These are phyloP conservation scores for Umbilicaria muhlenbergii DNA, from an alignment of 495 filamentous ascomycete species.

Conservation along the genomic window DNA sequence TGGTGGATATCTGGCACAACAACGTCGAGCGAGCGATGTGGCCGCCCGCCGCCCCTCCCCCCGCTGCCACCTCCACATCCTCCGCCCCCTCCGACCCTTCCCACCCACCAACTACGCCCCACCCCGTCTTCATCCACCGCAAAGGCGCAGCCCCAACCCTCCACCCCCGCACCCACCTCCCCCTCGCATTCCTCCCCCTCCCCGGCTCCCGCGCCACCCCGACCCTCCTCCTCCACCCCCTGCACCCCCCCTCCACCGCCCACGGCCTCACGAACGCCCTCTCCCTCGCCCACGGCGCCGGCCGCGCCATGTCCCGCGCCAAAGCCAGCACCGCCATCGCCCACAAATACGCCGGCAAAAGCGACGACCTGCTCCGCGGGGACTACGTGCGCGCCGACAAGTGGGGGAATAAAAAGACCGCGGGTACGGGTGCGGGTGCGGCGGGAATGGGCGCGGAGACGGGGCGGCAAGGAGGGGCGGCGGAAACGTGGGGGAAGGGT, in stretches of 20 bases:
- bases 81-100: background rate
- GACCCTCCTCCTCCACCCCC: constrained; percentile 19
- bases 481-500: constrained; percentile 6
- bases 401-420: constrained; percentile 11
- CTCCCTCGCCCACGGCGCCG: constrained; percentile 23
- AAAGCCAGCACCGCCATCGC: constrained; percentile 14
- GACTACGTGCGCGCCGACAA: constrained; percentile 9
- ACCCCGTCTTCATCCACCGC: constrained; percentile 20
- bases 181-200: constrained; percentile 18
- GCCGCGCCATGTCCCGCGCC: constrained; percentile 17
- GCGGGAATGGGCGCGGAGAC: no score
- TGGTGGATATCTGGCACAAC: constrained; percentile 25
- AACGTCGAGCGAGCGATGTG: constrained; percentile 16
- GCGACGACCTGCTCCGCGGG: constrained; percentile 6
- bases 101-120: no score
- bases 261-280: constrained; percentile 16
- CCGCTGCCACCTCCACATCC: background rate
- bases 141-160: constrained; percentile 23
- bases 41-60: constrained; percentile 12
- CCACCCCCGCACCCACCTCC: constrained; percentile 2
- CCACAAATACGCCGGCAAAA: constrained; percentile 7
- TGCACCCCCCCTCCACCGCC: constrained; percentile 9
- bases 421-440: no score
- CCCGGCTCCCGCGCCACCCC: constrained; percentile 23
- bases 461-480: background rate